phyloP scores from a whole-genome alignment of 2,329 filamentous ascomycete species.

The Mycocentrospora acerina region DNA sequence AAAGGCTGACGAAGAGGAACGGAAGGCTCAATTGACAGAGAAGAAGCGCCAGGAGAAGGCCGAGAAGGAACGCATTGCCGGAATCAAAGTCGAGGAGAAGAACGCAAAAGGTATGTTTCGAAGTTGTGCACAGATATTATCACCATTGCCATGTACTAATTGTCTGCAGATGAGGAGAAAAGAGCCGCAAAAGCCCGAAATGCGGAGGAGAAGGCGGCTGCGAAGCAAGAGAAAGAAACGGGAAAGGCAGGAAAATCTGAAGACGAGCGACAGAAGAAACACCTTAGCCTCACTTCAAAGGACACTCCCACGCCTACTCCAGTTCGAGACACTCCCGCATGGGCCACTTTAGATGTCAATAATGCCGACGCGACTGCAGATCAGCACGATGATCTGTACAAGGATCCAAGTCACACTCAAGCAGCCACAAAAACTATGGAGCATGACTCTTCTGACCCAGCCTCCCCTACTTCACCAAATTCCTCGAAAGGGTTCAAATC shows the following conservation, averaged over 20 bases:
- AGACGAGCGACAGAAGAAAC: constrained; percentile 52
- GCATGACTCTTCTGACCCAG: constrained; percentile 12
- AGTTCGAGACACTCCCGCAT: constrained; percentile 7
- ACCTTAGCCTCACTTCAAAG: constrained; percentile 56
- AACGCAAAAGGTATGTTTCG: constrained; percentile 57
- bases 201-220: constrained; percentile 51
- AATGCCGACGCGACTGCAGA: background rate
- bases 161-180: constrained; percentile 56
- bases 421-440: constrained; percentile 6
- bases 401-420: constrained; percentile 14
- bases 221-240: constrained; percentile 41
- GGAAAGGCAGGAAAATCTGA: constrained; percentile 55
- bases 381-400: constrained; percentile 23
- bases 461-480: constrained; percentile 29
- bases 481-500: constrained; percentile 41
- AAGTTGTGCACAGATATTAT: background rate
- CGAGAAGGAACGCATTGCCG: constrained; percentile 54
- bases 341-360: constrained; percentile 2
- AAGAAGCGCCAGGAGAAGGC: constrained; percentile 61
- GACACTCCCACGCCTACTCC: constrained; percentile 27
- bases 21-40: constrained; percentile 65
- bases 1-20: constrained; percentile 63
- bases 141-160: constrained; percentile 13
- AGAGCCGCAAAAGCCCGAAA: constrained; percentile 49
- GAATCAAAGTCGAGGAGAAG: constrained; percentile 50